Evolutionary conservation across 1,139 yeast genomes (phyloP).

Genomic region (Yamadazyma conglobata): DNA sequence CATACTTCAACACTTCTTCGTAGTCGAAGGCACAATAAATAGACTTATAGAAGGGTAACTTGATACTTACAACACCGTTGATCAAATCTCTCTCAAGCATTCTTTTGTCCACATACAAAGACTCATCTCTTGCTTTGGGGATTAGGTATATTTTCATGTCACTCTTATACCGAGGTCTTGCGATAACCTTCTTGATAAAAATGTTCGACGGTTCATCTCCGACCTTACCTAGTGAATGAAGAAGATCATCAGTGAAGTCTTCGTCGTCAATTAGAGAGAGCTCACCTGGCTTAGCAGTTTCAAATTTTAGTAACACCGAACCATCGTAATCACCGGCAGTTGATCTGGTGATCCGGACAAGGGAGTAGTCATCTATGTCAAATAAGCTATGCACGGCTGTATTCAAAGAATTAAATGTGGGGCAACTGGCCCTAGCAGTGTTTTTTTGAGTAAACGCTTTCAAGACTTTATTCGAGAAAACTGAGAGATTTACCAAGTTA

Average conservation of each 20-base stretch:
- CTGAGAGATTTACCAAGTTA: constrained; percentile 34
- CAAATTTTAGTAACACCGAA: constrained; percentile 47
- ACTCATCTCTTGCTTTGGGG: constrained; percentile 28
- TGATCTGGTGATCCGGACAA: constrained; percentile 52
- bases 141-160: constrained; percentile 48
- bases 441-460: constrained; percentile 22
- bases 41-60: constrained; percentile 15
- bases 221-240: constrained; percentile 34
- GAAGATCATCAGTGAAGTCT: constrained; percentile 41
- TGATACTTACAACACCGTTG: constrained; percentile 44
- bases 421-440: constrained; percentile 10
- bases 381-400: constrained; percentile 46
- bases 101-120: constrained; percentile 48
- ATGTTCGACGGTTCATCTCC: constrained; percentile 44
- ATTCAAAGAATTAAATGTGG: constrained; percentile 45
- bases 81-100: constrained; percentile 51
- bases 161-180: constrained; percentile 50
- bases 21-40: constrained; percentile 26
- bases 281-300: constrained; percentile 54
- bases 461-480: constrained; percentile 34
- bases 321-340: constrained; percentile 52
- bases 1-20: constrained; percentile 4
- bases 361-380: constrained; percentile 37
- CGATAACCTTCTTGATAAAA: constrained; percentile 44
- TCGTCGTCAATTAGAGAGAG: constrained; percentile 46